Conservation (phyloP, 495 filamentous ascomycete genomes). For the Aspergillus bridgeri region DNA sequence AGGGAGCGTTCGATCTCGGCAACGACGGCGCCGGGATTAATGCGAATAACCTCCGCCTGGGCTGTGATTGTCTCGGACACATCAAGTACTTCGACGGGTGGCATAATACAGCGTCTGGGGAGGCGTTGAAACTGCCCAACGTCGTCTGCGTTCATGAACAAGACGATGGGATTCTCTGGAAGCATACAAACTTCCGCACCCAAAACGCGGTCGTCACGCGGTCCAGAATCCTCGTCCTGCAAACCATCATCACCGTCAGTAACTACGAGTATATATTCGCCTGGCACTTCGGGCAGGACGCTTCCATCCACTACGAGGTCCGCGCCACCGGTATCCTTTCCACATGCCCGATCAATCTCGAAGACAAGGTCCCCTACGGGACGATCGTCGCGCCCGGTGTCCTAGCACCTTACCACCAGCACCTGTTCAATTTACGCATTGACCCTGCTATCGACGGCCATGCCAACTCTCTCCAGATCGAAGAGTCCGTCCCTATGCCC, state of each 20-base stretch:
- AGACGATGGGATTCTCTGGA: constrained; percentile 65
- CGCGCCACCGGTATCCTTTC: constrained; percentile 85
- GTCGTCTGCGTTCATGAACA: constrained; percentile 65
- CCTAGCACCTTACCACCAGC: constrained; percentile 76
- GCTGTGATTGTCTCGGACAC: constrained; percentile 49
- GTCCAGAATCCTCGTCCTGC: constrained; percentile 56
- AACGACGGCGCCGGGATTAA: constrained; percentile 62
- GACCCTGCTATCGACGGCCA: constrained; percentile 79
- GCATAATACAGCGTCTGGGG: constrained; percentile 49
- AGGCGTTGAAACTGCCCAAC: constrained; percentile 50
- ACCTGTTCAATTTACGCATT: constrained; percentile 83
- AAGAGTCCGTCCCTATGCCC: constrained; percentile 68
- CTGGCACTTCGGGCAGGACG: constrained; percentile 80
- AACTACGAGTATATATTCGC: constrained; percentile 89
- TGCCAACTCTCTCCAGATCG: constrained; percentile 61
- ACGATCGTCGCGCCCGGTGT: constrained; percentile 84
- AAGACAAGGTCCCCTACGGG: constrained; percentile 60
- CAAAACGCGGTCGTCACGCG: constrained; percentile 53
- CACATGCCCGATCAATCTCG: constrained; percentile 65
- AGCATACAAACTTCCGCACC: constrained; percentile 67
- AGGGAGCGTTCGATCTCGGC: constrained; percentile 68
- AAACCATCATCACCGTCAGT: constrained; percentile 73
- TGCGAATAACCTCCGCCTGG: constrained; percentile 58
- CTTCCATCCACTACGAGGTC: constrained; percentile 73
- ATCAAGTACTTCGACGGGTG: constrained; percentile 62